phyloP scores from a whole-genome alignment of 257 asterid genomes.

The Cordia subcordata region DNA sequence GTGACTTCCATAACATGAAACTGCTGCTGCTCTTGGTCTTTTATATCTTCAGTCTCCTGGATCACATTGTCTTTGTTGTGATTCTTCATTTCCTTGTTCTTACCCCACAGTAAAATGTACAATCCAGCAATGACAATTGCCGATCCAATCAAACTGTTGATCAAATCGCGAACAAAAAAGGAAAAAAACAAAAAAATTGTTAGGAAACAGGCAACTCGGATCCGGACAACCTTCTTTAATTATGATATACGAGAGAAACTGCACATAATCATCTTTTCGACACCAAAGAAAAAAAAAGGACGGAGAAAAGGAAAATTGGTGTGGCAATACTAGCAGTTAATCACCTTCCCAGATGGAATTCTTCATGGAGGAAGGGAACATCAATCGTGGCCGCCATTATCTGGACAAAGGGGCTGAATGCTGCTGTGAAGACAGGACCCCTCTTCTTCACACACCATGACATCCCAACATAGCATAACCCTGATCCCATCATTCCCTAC shows the following conservation, averaged over 20 bases:
- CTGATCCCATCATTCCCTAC: slow-evolving; percentile 80
- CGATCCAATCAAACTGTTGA: slow-evolving; percentile 58
- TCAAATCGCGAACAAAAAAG: no score
- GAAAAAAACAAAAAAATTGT: neutral
- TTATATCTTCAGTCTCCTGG: neutral
- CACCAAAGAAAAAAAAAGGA: no score
- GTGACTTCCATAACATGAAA: slow-evolving; percentile 1
- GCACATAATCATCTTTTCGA: no score
- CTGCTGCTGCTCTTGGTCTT: neutral
- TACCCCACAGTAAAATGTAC: slow-evolving; percentile 75
- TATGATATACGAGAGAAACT: no score
- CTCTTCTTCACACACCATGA: slow-evolving; percentile 83
- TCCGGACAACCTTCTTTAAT: no score
- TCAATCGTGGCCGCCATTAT: slow-evolving; percentile 55
- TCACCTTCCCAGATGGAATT: slow-evolving; percentile 71
- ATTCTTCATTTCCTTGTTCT: slow-evolving; percentile 45
- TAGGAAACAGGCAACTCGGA: neutral
- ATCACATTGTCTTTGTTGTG: neutral
- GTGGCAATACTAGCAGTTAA: neutral
- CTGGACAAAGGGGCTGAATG: slow-evolving; percentile 72
- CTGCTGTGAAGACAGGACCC: slow-evolving; percentile 71
- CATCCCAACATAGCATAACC: slow-evolving; percentile 76
- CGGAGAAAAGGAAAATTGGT: neutral
- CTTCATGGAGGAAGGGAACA: slow-evolving; percentile 63
- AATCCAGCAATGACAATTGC: slow-evolving; percentile 50